These are phyloP conservation scores for Eremothecium cymbalariae DNA, from an alignment of 1,139 yeast genomes.

Conservation along the genomic window DNA sequence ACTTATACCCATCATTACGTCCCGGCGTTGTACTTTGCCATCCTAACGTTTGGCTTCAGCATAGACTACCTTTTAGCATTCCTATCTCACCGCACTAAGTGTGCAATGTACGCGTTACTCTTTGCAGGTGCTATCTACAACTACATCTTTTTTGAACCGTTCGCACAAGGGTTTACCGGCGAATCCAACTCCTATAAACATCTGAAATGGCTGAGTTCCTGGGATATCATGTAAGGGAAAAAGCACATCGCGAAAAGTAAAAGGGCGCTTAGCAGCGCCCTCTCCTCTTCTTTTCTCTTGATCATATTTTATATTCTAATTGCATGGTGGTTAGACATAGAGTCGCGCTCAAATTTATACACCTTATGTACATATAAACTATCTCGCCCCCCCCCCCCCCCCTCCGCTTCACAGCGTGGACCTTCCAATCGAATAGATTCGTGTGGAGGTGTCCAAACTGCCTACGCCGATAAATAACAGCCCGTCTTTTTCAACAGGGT, in stretches of 20 bases:
- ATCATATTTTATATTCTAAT: too few relatives aligned
- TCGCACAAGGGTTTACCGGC: conserved; percentile 51
- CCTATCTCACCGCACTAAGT: conserved; percentile 26
- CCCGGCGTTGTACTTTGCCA: conserved; percentile 74
- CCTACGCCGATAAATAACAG: conserved; percentile 49
- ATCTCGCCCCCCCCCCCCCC: too few relatives aligned
- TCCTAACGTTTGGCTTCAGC: conserved; percentile 52
- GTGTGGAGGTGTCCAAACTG: conserved; percentile 60
- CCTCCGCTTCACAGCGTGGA: conserved; percentile 1
- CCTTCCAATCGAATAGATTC: conserved; percentile 41
- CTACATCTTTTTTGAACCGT: conserved; percentile 44
- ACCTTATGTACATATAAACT: too few relatives aligned
- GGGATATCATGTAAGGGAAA: conserved; percentile 33
- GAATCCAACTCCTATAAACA: conserved; percentile 38
- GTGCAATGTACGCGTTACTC: conserved; percentile 30
- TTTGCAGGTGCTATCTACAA: conserved; percentile 34
- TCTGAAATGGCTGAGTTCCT: conserved; percentile 42
- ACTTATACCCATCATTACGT: conserved; percentile 77
- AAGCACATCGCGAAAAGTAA: too few relatives aligned
- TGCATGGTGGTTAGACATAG: too few relatives aligned
- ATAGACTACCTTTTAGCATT: conserved; percentile 37
- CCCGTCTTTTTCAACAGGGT: conserved; percentile 22
- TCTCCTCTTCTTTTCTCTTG: too few relatives aligned
- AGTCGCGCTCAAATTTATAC: too few relatives aligned
- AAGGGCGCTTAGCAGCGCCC: too few relatives aligned